phyloP scores from a whole-genome alignment of 2,329 filamentous ascomycete genomes.

The Fusarium illudens region DNA sequence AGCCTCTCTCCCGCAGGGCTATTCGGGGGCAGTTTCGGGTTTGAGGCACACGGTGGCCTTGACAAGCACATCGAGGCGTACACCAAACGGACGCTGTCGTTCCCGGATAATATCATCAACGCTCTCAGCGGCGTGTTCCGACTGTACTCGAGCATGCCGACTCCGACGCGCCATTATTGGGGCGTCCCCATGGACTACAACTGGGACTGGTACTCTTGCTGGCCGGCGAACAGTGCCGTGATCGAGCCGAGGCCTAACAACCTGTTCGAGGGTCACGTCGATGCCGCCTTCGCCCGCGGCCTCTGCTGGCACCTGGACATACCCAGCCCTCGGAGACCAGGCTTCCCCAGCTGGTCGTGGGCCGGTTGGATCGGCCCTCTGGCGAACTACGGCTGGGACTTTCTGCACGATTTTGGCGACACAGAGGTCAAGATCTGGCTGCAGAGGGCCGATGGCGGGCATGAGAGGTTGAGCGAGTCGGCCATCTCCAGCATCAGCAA shows the following conservation, averaged over 20 bases:
- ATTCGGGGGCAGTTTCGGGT: neutral
- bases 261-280: neutral
- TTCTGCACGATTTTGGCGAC: neutral
- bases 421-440: neutral
- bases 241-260: neutral
- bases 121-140: neutral
- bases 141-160: neutral
- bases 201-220: neutral
- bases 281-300: neutral
- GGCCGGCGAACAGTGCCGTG: neutral
- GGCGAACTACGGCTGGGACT: neutral
- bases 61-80: neutral
- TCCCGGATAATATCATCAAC: neutral
- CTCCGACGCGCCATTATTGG: neutral
- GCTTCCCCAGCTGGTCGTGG: neutral
- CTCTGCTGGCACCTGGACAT: neutral
- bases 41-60: neutral
- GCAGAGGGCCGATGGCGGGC: neutral
- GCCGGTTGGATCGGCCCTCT: neutral
- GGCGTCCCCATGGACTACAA: neutral
- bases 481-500: neutral
- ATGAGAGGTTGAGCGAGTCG: neutral
- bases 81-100: neutral
- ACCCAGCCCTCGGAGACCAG: neutral
- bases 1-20: neutral